phyloP scores from a whole-genome alignment of 1,284 basidiomycete species.

The Ustilago bromivora region DNA sequence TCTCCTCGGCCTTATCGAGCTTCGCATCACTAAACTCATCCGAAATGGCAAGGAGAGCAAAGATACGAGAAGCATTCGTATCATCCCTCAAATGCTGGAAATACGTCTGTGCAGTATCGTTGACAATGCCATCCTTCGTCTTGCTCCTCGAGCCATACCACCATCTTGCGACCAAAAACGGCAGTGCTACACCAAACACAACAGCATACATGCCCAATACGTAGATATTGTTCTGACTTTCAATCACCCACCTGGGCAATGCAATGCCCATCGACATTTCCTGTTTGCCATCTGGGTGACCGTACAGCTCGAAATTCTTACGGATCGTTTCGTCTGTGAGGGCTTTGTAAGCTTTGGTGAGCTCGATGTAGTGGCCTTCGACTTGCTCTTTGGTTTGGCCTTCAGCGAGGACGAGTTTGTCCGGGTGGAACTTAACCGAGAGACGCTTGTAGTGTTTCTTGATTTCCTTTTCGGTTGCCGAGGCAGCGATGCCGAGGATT shows the following conservation, averaged over 20 bases:
- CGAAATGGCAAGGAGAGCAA: slow-evolving; percentile 80
- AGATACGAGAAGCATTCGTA: slow-evolving; percentile 79
- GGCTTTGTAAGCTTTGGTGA: slow-evolving; percentile 98
- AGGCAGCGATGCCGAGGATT: slow-evolving; percentile 86
- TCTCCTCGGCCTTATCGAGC: slow-evolving; percentile 70
- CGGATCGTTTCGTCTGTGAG: slow-evolving; percentile 93
- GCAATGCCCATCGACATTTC: slow-evolving; percentile 96
- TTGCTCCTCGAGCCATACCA: slow-evolving; percentile 93
- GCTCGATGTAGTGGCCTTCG: slow-evolving; percentile 86
- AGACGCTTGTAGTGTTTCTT: slow-evolving; percentile 96
- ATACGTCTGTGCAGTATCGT: slow-evolving; percentile 85
- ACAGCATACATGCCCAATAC: slow-evolving; percentile 89
- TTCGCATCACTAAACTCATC: slow-evolving; percentile 76
- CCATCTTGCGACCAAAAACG: slow-evolving; percentile 85
- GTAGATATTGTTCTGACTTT: slow-evolving; percentile 89
- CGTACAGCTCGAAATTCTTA: slow-evolving; percentile 89
- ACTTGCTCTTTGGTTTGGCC: slow-evolving; percentile 92
- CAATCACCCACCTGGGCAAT: slow-evolving; percentile 92
- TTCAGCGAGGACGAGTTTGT: slow-evolving; percentile 85
- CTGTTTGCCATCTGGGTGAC: slow-evolving; percentile 96
- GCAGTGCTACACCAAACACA: slow-evolving; percentile 86
- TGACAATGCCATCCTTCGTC: slow-evolving; percentile 92
- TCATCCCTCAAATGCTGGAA: slow-evolving; percentile 89
- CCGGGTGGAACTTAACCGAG: slow-evolving; percentile 78
- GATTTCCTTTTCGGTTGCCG: slow-evolving; percentile 88